phyloP scores from a whole-genome alignment of 2,329 filamentous ascomycete species.

The Beauveria varroae region DNA sequence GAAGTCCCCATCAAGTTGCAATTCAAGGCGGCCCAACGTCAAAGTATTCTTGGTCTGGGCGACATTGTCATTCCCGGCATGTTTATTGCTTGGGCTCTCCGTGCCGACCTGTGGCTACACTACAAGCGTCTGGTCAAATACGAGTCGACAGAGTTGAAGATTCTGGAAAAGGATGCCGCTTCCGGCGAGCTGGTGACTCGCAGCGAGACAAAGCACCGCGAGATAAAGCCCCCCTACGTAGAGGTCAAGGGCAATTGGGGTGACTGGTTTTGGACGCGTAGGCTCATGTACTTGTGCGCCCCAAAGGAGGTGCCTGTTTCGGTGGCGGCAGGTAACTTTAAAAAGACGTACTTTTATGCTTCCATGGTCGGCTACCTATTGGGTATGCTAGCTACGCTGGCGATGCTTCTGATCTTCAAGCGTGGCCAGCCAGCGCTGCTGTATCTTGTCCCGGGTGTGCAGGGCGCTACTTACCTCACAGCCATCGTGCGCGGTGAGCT shows the following conservation, averaged over 20 bases:
- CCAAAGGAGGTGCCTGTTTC: slow-evolving; percentile 21
- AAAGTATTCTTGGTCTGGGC: slow-evolving; percentile 83
- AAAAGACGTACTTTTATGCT: slow-evolving; percentile 79
- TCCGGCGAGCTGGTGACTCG: slow-evolving; percentile 28
- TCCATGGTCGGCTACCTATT: slow-evolving; percentile 67
- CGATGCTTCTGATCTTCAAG: slow-evolving; percentile 67
- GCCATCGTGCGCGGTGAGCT: slow-evolving; percentile 66
- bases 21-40: slow-evolving; percentile 59
- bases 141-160: slow-evolving; percentile 26
- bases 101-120: slow-evolving; percentile 84
- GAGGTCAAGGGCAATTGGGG: slow-evolving; percentile 71
- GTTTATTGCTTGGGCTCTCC: slow-evolving; percentile 76
- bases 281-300: slow-evolving; percentile 19
- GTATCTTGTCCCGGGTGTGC: slow-evolving; percentile 83
- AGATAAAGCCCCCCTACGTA: slow-evolving; percentile 45
- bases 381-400: slow-evolving; percentile 70
- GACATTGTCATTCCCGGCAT: slow-evolving; percentile 91
- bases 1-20: slow-evolving; percentile 91
- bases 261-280: slow-evolving; percentile 68
- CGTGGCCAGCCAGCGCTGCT: slow-evolving; percentile 86
- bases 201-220: slow-evolving; percentile 33
- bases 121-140: slow-evolving; percentile 62
- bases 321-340: slow-evolving; percentile 48
- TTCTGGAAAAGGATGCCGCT: slow-evolving; percentile 25
- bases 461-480: slow-evolving; percentile 67